Evolutionary conservation across 192 early-diverging fungal genomes (phyloP).

Genomic region (Podila horticola): DNA sequence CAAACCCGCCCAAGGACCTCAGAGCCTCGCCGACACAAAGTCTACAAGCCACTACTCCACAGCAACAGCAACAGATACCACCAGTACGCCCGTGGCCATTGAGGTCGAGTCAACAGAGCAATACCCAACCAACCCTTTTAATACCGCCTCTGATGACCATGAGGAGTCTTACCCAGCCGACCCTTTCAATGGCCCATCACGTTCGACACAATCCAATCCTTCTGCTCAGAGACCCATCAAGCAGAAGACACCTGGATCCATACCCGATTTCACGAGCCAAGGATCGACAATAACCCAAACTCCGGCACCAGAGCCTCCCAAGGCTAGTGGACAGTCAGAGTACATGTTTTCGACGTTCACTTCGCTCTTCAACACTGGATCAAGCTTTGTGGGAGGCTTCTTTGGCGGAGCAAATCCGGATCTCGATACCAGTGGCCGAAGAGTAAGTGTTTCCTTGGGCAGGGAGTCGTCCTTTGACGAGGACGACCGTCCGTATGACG

Average conservation of each 20-base stretch:
- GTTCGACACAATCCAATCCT: background rate
- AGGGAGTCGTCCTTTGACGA: background rate
- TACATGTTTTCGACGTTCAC: constrained; percentile 15
- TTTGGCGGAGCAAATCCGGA: background rate
- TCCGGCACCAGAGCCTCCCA: background rate
- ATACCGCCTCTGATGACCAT: background rate
- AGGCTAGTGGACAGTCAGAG: constrained; percentile 1
- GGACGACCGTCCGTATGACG: background rate
- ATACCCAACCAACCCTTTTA: background rate
- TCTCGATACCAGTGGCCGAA: background rate
- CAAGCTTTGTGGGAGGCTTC: constrained; percentile 26
- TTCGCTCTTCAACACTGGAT: constrained; percentile 36
- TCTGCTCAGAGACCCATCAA: background rate
- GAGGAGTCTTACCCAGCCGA: constrained; percentile 13
- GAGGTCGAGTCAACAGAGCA: background rate
- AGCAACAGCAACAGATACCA: background rate
- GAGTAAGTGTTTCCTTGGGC: background rate
- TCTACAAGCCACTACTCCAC: background rate
- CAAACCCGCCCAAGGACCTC: background rate
- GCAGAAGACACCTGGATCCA: background rate
- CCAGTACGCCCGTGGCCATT: background rate
- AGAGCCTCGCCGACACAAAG: background rate
- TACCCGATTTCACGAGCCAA: no score
- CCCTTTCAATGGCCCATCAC: constrained; percentile 1
- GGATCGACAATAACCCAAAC: background rate